A percentile compares a stretch with the other conserved stretches of the same genome.
Evolutionary conservation across 2,329 filamentous ascomycete genomes (phyloP).

Genomic region (Podosphaera aphanis): DNA sequence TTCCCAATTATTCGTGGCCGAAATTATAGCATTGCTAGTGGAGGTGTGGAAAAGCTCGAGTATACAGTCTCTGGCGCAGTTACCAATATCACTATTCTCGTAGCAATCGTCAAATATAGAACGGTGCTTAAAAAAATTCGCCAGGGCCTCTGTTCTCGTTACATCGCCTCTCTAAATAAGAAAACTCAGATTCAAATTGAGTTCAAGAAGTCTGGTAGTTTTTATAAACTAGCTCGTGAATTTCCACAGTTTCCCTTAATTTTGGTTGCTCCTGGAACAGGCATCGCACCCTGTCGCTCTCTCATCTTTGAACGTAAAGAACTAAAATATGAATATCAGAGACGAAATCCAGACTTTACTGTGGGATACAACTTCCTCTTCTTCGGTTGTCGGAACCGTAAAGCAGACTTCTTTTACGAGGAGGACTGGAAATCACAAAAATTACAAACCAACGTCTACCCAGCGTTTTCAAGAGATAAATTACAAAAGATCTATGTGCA

Average conservation of each 20-base stretch:
- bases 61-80: slow-evolving; percentile 3
- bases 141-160: slow-evolving; percentile 74
- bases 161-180: slow-evolving; percentile 32
- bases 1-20: slow-evolving; percentile 70
- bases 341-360: slow-evolving; percentile 1
- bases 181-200: background rate
- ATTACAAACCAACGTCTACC: slow-evolving; percentile 28
- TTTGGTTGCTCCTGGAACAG: slow-evolving; percentile 66
- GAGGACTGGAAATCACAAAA: slow-evolving; percentile 40
- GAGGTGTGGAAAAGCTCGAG: slow-evolving; percentile 21
- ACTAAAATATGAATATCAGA: slow-evolving; percentile 13
- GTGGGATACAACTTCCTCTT: slow-evolving; percentile 32
- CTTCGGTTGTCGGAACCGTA: slow-evolving; percentile 58
- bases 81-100: slow-evolving; percentile 44
- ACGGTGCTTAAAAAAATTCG: slow-evolving; percentile 68
- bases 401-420: slow-evolving; percentile 60
- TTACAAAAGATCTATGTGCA: slow-evolving; percentile 43
- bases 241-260: slow-evolving; percentile 30
- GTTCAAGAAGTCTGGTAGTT: slow-evolving; percentile 6
- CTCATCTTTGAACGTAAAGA: slow-evolving; percentile 47
- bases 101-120: slow-evolving; percentile 77
- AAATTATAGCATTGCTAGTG: slow-evolving; percentile 79
- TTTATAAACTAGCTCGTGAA: slow-evolving; percentile 20
- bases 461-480: slow-evolving; percentile 52
- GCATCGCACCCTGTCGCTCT: slow-evolving; percentile 62